phyloP scores from a whole-genome alignment of 805 yeast species.

The Saturnispora hagleri region DNA sequence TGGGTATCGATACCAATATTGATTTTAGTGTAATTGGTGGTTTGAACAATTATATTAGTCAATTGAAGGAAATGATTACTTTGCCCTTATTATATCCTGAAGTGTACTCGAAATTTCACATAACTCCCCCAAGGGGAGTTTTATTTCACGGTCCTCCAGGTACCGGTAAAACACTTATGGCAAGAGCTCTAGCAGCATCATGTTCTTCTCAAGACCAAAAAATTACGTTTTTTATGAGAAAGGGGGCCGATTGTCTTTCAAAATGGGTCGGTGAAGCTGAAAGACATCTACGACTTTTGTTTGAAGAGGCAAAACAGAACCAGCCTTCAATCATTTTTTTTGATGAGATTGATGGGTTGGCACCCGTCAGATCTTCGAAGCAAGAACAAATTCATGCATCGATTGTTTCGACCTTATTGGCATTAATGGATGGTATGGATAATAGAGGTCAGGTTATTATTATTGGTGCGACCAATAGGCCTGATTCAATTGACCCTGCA shows the following conservation, averaged over 20 bases:
- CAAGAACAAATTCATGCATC: slow-evolving; percentile 98
- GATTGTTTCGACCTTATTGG: slow-evolving; percentile 88
- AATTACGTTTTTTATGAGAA: slow-evolving; percentile 94
- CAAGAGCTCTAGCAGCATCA: slow-evolving; percentile 92
- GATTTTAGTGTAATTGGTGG: slow-evolving; percentile 84
- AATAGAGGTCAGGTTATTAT: slow-evolving; percentile 97
- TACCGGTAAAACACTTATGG: slow-evolving; percentile 97
- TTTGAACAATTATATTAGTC: slow-evolving; percentile 79
- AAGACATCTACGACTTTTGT: slow-evolving; percentile 78
- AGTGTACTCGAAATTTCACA: slow-evolving; percentile 76
- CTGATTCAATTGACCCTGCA: slow-evolving; percentile 98
- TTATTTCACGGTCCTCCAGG: slow-evolving; percentile 99
- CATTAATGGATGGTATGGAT: slow-evolving; percentile 99
- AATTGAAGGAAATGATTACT: slow-evolving; percentile 94
- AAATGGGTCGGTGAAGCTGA: slow-evolving; percentile 99
- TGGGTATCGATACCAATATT: slow-evolving; percentile 61
- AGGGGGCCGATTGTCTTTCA: slow-evolving; percentile 94
- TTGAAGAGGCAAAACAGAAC: slow-evolving; percentile 92
- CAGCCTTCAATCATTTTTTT: slow-evolving; percentile 95
- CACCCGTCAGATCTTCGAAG: slow-evolving; percentile 94
- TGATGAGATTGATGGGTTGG: slow-evolving; percentile 96
- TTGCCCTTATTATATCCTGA: slow-evolving; percentile 91
- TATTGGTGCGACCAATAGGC: slow-evolving; percentile 96
- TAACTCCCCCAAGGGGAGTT: slow-evolving; percentile 96
- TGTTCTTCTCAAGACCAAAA: slow-evolving; percentile 78